A percentile compares a stretch with the other conserved stretches of the same genome.
phyloP scores from a whole-genome alignment of 2,329 filamentous ascomycete species.

The Ophidiomyces ophidiicola region DNA sequence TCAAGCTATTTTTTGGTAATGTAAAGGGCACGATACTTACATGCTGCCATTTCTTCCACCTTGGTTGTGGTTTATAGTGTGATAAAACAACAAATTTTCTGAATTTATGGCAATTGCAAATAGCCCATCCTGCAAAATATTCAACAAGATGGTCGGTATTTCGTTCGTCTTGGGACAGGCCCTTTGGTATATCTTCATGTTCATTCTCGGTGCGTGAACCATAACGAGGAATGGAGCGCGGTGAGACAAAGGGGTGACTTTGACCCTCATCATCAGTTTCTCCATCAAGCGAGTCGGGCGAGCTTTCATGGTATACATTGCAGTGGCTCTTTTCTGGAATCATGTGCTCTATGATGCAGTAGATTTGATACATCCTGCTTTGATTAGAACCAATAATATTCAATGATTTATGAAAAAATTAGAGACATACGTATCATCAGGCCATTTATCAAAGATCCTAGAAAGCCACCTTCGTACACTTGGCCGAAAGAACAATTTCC shows the following conservation, averaged over 20 bases:
- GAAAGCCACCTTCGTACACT: constrained; percentile 27
- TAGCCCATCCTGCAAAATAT: constrained; percentile 29
- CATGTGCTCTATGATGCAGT: constrained; percentile 20
- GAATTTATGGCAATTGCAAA: constrained; percentile 24
- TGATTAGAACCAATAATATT: background rate
- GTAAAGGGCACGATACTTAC: constrained; percentile 14
- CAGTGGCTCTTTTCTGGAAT: constrained; percentile 15
- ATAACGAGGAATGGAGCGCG: constrained; percentile 20
- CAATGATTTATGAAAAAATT: no score
- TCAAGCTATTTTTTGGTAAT: no score
- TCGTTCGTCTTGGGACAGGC: constrained; percentile 21
- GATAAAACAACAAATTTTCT: constrained; percentile 26
- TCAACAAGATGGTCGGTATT: constrained; percentile 30
- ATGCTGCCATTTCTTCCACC: constrained; percentile 25
- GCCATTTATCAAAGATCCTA: constrained; percentile 20
- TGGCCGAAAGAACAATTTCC: constrained; percentile 32
- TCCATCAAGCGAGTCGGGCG: constrained; percentile 18
- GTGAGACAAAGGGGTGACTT: constrained; percentile 23
- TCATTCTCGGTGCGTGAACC: constrained; percentile 21
- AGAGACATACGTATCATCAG: constrained; percentile 17
- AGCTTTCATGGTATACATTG: constrained; percentile 9
- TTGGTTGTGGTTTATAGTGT: constrained; percentile 15
- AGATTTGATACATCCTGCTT: constrained; percentile 20
- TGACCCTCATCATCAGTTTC: constrained; percentile 18
- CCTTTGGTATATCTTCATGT: constrained; percentile 18